Evolutionary conservation across 805 yeast genomes (phyloP), one percentile per base, ranked within the genome.

Genomic region (Nakazawaea ambrosiae): DNA sequence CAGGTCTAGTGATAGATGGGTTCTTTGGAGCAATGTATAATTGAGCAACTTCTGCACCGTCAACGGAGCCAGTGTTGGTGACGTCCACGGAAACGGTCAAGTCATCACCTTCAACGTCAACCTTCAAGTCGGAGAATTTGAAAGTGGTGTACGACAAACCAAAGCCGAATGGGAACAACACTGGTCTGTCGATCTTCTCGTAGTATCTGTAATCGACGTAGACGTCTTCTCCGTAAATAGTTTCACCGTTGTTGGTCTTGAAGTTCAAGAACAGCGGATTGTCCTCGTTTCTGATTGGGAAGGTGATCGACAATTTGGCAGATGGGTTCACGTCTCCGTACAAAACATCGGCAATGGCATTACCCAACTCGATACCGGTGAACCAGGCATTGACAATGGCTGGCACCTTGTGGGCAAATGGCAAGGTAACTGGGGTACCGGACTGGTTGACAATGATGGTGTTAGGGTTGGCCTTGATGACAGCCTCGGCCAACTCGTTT

Each of bases 211-310:
- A 77, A 16, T 84, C 85, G 36, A 78, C 73, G 51, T 64, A 78
- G 32, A 78, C 70, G 49, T 77, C 82, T 53, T 79, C 86, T 41
- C 84, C 82, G 47, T 78, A 79, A 39, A 70, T 48, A 23, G 68
- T 73, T 36, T 68, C 57, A 31, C 82, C 81, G 49, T 65, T 64
- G 48, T 68, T 69, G 8, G 77, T 60, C 22, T 60, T 58, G 58
- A 60, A 74, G 55, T 67, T 73, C 48, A 73, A 54, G 54, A 52
- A 76, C 0, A 81, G 66, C 10, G 83, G 82, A 44, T 70, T 74
- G 53, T 77, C 80, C 46, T 70, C 65, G 33, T 63, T 46, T 43
- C 55, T 62, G 38, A 59, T 50, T 25, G 83, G 82, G 67, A 70
- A 75, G 4, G 80, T 58, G 43, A 77, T 50, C 2, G 81, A 59